Conservation (phyloP, 805 yeast genomes). For the Yarrowia sp. region DNA sequence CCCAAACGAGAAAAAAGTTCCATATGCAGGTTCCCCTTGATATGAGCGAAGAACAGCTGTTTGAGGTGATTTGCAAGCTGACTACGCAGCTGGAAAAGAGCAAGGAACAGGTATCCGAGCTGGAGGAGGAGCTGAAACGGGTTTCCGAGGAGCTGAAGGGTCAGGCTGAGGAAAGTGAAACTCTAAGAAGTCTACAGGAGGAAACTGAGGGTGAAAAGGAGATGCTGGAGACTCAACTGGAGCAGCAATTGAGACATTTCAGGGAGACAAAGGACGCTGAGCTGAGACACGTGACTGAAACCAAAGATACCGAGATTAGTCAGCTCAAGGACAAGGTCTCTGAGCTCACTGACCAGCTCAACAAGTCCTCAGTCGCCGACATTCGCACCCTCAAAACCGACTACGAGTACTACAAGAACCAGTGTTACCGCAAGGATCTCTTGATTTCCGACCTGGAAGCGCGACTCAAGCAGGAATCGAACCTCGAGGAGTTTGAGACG, state of each 20-base stretch:
- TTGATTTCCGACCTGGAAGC: constrained; percentile 4
- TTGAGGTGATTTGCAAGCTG: neutral
- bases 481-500: neutral
- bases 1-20: neutral
- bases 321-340: neutral
- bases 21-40: neutral
- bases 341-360: neutral
- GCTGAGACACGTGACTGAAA: neutral
- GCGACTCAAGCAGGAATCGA: neutral
- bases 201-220: neutral
- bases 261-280: neutral
- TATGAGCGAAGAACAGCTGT: neutral
- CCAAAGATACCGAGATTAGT: neutral
- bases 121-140: neutral
- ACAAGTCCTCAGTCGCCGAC: neutral
- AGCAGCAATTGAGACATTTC: neutral
- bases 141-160: neutral
- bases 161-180: neutral
- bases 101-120: neutral
- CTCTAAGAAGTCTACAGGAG: neutral
- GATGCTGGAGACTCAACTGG: neutral
- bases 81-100: neutral
- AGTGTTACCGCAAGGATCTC: constrained; percentile 2
- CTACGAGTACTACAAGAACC: constrained; percentile 19
- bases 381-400: neutral